Base-by-base conservation (phyloP, 441 rosid species). In the Erodium trifolium region DNA sequence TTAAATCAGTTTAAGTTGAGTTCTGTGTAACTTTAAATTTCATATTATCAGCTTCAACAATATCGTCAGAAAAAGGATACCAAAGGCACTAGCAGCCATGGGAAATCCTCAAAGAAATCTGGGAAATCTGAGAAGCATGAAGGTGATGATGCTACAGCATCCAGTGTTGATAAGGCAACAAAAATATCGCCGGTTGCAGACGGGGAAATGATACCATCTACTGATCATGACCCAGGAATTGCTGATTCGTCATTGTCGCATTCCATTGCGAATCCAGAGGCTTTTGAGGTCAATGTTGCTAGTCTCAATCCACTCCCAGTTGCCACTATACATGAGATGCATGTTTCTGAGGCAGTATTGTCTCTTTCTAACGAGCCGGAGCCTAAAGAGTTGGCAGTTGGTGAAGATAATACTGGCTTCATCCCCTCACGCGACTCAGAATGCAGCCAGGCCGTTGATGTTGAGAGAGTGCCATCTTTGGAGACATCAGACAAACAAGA, bases 21-120 rank as follows among this genome's bases (percentile, higher is more conserved):
- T 59, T 62, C 67, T 31, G 66, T 70, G 62, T 65, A 57, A 76
- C 47, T 43, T 2, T 76, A 2, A 41, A 7, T 41, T 19, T 57
- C 5, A 3, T 65, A n/a, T 75, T 68, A 43, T 74, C 89, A 96
- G 99, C 93, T 96, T 86, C 98, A 96, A 83, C 98, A 91, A 71
- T 96, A 76, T 82, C 97, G 99, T 70, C 96, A 93, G 79, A 96
- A 86, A 86, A 95, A 91, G 82, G 98, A 91, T 76, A 70, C 72
- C 63, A 89, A 93, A 82, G 89, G 88, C 68, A 83, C 94, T 68
- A 78, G 87, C 79, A 84, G 96, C 82, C 88, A 80, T 67, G 97
- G 83, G 62, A 91, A 84, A 76, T 86, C 96, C 73, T 83, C 90
- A 17, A 91, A 88, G 74, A 93, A 76, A 72, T 79, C 85, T 65